Base-by-base conservation (phyloP, 495 filamentous ascomycete species). In the Podospora bellae-mahoneyi region DNA sequence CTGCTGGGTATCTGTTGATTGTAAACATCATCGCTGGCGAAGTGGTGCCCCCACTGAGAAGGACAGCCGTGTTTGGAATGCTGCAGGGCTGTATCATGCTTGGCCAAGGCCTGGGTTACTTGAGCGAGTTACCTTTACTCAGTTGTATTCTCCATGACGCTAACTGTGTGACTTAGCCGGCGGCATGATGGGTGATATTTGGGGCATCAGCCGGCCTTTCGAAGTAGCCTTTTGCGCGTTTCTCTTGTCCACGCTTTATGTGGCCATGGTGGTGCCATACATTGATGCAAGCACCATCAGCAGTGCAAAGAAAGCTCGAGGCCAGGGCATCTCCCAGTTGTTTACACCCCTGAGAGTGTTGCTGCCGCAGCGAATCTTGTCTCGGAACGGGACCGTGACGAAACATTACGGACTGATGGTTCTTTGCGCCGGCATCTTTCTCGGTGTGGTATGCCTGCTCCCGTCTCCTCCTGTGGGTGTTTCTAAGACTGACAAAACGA, bases 61-160 rank as follows among this genome's bases (percentile, higher is more conserved):
- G 85, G 18, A 88, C 86, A 3, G 80, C 75, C 0, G 79, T 83
- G 7, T 84, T 88, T 62, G 86, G 86, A 0, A 78, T 82, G 59
- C 69, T 88, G 4, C 81, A 84, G 61, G 86, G 86, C 2, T 84
- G 81, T 27, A 80, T 83, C 28, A 86, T 86, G 82, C 75, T 88
- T 4, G 86, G 86, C 2, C 80, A 82, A 19, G 82, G 82, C 5
- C 74, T 84, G n/a, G 86, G 84, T 7, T 84, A 79, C 54, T 68
- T 87, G 4, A 69, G 81, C 81, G 68, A 75, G 78, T 68, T n/a
- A 2, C 19, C 15, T 48, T n/a, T 16, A 26, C 44, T 3, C 3
- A 39, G 0, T 26, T 32, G 48, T 26, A 13, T 16, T 20, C 34
- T 26, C n/a, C 23, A 23, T 23, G 23, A 23, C 23, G n/a, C 55